Percentiles rank a stretch among this genome's conserved stretches.
Evolutionary conservation across 2,329 filamentous ascomycete genomes (phyloP).

Genomic region (Xylaria multiplex): DNA sequence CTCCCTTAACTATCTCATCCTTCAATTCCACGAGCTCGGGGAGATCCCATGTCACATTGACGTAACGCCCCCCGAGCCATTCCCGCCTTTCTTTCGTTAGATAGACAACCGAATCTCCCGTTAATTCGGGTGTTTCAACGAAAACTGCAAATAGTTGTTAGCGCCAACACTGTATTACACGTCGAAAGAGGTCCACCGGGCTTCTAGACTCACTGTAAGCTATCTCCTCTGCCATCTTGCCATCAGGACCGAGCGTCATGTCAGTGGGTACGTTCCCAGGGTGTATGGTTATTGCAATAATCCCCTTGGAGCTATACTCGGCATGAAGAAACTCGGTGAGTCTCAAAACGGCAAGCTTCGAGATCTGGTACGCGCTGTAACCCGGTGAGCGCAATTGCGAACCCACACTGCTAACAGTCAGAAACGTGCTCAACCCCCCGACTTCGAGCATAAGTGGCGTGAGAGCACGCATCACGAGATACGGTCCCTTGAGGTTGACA

Average conservation of each 20-base stretch:
- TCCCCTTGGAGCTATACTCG: constrained; percentile 54
- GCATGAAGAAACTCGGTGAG: constrained; percentile 57
- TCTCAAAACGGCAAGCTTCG: constrained; percentile 58
- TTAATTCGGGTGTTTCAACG: constrained; percentile 43
- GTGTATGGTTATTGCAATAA: constrained; percentile 56
- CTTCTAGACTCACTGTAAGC: constrained; percentile 34
- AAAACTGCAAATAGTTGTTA: constrained; percentile 37
- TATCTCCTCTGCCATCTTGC: constrained; percentile 17
- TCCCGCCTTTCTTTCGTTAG: constrained; percentile 45
- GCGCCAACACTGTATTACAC: constrained; percentile 14
- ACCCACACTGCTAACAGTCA: constrained; percentile 56
- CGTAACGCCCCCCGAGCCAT: constrained; percentile 52
- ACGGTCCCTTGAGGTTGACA: constrained; percentile 61
- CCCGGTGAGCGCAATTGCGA: constrained; percentile 46
- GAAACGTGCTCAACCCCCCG: constrained; percentile 51
- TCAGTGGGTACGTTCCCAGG: constrained; percentile 56
- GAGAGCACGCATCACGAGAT: constrained; percentile 57
- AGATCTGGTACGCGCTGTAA: constrained; percentile 54
- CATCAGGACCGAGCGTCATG: constrained; percentile 32
- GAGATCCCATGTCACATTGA: constrained; percentile 54
- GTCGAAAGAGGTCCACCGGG: not conserved
- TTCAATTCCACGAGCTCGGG: constrained; percentile 49
- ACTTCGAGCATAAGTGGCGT: constrained; percentile 53
- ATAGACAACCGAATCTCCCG: constrained; percentile 48
- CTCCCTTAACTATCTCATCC: constrained; percentile 46